Evolutionary conservation across 139 green algal species (phyloP).

Genomic region (Chlorella sp.): DNA sequence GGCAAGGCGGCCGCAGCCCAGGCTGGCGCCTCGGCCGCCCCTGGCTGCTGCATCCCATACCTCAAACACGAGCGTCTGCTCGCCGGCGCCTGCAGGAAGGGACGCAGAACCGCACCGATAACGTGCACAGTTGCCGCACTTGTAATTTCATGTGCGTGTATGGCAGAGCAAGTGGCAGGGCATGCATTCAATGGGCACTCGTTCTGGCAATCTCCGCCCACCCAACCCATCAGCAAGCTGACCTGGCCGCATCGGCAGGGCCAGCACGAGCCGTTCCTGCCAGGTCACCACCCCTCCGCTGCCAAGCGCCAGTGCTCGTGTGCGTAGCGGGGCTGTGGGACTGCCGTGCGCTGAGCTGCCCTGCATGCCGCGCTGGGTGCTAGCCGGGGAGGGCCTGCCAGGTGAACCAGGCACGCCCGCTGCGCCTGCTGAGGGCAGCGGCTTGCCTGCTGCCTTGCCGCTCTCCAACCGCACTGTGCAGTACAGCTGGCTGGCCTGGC

Average conservation of each 20-base stretch:
- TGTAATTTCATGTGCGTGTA: no score
- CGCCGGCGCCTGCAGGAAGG: background rate
- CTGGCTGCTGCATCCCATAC: conserved; percentile 52
- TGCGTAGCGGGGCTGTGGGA: background rate
- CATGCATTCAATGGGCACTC: no score
- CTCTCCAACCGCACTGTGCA: conserved; percentile 26
- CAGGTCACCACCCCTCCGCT: conserved; percentile 40
- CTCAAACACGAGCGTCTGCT: conserved; percentile 45
- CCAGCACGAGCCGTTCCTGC: conserved; percentile 71
- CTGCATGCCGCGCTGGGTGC: background rate
- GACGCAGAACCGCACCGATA: no score
- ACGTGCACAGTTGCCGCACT: no score
- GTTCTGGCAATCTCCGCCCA: no score
- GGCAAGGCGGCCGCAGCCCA: conserved; percentile 33
- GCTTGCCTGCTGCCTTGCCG: background rate
- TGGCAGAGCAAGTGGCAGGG: no score
- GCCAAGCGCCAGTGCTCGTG: background rate
- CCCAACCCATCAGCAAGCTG: no score
- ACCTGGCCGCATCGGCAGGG: conserved; percentile 49
- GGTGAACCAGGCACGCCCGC: background rate
- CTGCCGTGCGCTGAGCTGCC: background rate
- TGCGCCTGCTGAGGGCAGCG: background rate
- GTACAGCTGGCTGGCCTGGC: conserved; percentile 22
- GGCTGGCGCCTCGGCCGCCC: conserved; percentile 33
- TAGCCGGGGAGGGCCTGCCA: background rate